Conservation (phyloP, 2,329 filamentous ascomycete species). For the Coccinonectria pachysandricola region DNA sequence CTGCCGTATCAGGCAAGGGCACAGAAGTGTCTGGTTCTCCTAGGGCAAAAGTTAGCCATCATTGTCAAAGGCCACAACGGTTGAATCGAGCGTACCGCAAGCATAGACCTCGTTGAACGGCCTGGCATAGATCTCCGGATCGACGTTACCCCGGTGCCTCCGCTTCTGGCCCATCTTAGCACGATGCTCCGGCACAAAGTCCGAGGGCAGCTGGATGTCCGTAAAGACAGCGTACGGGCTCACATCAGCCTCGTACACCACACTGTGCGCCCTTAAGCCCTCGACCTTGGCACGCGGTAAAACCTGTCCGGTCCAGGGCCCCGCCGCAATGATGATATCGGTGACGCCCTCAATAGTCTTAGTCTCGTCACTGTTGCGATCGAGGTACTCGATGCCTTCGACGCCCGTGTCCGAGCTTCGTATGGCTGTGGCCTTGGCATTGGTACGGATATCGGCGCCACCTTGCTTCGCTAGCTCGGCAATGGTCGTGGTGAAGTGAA, state of each 20-base stretch:
- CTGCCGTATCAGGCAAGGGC: constrained; percentile 65
- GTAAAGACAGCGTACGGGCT: constrained; percentile 77
- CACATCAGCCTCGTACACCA: constrained; percentile 54
- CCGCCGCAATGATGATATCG: constrained; percentile 45
- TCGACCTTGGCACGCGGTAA: constrained; percentile 48
- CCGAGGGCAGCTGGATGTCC: constrained; percentile 62
- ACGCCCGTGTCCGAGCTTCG: constrained; percentile 42
- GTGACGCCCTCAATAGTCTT: constrained; percentile 35
- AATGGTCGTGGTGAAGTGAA: constrained; percentile 80
- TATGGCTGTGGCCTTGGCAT: constrained; percentile 58
- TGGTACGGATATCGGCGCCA: constrained; percentile 57
- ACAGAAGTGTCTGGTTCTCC: constrained; percentile 68
- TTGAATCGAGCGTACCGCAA: constrained; percentile 66
- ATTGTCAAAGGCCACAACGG: too few species aligned
- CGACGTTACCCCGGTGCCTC: constrained; percentile 52
- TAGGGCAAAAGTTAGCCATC: too few species aligned
- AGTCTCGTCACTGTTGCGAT: constrained; percentile 31
- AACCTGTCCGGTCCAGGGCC: constrained; percentile 52
- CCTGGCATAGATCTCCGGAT: constrained; percentile 88
- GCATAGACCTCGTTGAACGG: constrained; percentile 87
- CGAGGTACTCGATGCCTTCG: constrained; percentile 49
- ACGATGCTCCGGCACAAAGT: constrained; percentile 47
- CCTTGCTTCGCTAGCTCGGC: constrained; percentile 61
- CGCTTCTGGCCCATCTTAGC: constrained; percentile 37
- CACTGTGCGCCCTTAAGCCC: constrained; percentile 52